These are phyloP conservation scores for Leccinum imitatum DNA, from an alignment of 768 basidiomycete species.

Conservation along the genomic window DNA sequence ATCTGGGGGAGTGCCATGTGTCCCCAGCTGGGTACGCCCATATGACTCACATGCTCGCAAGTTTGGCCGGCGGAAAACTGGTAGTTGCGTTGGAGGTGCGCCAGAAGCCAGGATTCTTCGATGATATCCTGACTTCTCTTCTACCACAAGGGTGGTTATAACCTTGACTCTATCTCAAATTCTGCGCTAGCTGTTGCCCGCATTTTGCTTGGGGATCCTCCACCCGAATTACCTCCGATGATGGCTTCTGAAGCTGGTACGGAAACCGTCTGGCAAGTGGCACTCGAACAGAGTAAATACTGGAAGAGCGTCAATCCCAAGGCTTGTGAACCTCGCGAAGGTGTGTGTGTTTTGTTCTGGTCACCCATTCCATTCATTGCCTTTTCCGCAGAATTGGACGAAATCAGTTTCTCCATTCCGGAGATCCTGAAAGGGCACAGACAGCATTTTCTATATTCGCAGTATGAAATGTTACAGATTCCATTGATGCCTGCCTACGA, in stretches of 20 bases:
- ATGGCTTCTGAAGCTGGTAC: slow-evolving; percentile 78
- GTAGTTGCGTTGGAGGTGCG: slow-evolving; percentile 92
- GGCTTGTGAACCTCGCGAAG: slow-evolving; percentile 77
- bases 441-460: slow-evolving; percentile 76
- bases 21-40: slow-evolving; percentile 93
- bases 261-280: slow-evolving; percentile 88
- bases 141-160: slow-evolving; percentile 82
- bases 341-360: slow-evolving; percentile 37
- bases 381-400: slow-evolving; percentile 50
- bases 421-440: slow-evolving; percentile 90
- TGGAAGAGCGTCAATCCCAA: slow-evolving; percentile 89
- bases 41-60: slow-evolving; percentile 96
- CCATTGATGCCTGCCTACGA: slow-evolving; percentile 75
- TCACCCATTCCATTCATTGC: neutral
- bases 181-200: slow-evolving; percentile 86
- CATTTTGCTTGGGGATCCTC: slow-evolving; percentile 87
- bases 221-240: slow-evolving; percentile 70
- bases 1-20: slow-evolving; percentile 88
- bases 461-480: slow-evolving; percentile 76
- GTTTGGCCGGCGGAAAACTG: slow-evolving; percentile 82
- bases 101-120: slow-evolving; percentile 7
- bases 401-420: slow-evolving; percentile 64
- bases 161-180: slow-evolving; percentile 81
- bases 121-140: slow-evolving; percentile 5
- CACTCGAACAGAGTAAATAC: slow-evolving; percentile 82